phyloP scores from a whole-genome alignment of 257 asterid genomes.

The Penstemon barbatus region DNA sequence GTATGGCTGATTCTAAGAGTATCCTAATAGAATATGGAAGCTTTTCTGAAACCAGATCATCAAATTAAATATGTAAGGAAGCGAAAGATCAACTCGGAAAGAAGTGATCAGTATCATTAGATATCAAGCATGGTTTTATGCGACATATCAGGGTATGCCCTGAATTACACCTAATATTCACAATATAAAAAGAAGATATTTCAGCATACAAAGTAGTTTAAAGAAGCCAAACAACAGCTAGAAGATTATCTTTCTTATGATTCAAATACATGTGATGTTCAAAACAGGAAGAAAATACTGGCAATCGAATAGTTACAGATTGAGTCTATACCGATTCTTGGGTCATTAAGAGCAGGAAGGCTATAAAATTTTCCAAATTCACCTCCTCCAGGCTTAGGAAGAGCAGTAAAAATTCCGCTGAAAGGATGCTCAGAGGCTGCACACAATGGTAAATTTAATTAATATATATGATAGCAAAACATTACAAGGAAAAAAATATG shows the following conservation, averaged over 20 bases:
- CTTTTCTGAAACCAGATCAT: conserved; percentile 50
- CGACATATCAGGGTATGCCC: background rate
- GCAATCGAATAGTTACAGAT: conserved; percentile 1
- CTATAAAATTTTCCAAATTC: conserved; percentile 88
- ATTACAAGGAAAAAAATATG: background rate
- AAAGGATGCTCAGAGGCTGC: conserved; percentile 80
- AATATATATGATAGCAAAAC: conserved; percentile 8
- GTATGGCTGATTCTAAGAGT: conserved; percentile 77
- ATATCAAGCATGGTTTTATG: conserved; percentile 4
- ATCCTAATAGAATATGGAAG: conserved; percentile 77
- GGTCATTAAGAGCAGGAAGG: conserved; percentile 85
- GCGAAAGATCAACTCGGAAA: background rate
- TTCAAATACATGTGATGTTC: background rate
- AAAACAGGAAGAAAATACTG: background rate
- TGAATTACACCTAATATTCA: background rate
- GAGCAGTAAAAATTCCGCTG: conserved; percentile 60
- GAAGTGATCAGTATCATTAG: background rate
- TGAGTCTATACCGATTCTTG: conserved; percentile 64
- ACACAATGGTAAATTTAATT: conserved; percentile 19
- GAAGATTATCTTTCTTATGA: background rate
- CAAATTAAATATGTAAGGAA: background rate
- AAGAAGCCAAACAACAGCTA: conserved; percentile 1
- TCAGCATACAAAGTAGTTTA: background rate
- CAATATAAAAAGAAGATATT: background rate
- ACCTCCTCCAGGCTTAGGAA: conserved; percentile 89